Percentiles rank a stretch among this genome's conserved stretches.
Conservation (phyloP, 1,284 basidiomycete species). For the Violaceomyces palustris region DNA sequence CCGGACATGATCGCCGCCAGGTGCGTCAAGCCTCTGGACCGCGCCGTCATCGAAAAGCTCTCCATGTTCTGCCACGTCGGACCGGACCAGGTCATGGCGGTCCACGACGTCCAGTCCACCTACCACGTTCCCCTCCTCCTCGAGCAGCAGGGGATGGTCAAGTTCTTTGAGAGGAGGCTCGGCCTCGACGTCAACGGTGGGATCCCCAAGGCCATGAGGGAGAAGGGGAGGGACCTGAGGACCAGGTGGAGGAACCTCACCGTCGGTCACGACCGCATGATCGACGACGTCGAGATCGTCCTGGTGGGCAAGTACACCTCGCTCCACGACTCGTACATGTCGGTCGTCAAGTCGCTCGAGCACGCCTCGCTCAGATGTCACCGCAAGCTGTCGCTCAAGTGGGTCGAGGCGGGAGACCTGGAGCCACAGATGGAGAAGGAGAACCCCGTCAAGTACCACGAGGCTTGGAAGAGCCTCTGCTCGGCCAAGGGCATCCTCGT, state of each 20-base stretch:
- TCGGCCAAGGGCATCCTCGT: slow-evolving; percentile 60
- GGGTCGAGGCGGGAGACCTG: slow-evolving; percentile 94
- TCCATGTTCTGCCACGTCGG: slow-evolving; percentile 99
- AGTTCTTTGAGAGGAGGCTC: slow-evolving; percentile 76
- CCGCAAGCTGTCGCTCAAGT: slow-evolving; percentile 61
- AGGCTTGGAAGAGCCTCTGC: slow-evolving; percentile 89
- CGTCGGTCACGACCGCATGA: slow-evolving; percentile 79
- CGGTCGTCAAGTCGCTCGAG: slow-evolving; percentile 92
- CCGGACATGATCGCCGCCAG: slow-evolving; percentile 96
- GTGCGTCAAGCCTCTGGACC: slow-evolving; percentile 64
- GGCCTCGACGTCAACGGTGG: slow-evolving; percentile 65
- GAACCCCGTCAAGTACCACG: slow-evolving; percentile 85
- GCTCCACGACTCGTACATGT: slow-evolving; percentile 97
- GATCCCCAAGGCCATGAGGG: slow-evolving; percentile 59
- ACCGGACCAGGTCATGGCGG: slow-evolving; percentile 87
- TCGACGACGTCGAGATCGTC: slow-evolving; percentile 82
- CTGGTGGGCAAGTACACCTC: slow-evolving; percentile 97
- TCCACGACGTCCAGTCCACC: slow-evolving; percentile 92
- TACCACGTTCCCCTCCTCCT: slow-evolving; percentile 95
- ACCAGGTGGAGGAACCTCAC: slow-evolving; percentile 80
- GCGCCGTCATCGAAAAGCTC: slow-evolving; percentile 86
- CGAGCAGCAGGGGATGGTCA: slow-evolving; percentile 82
- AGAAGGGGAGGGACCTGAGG: slow-evolving; percentile 65
- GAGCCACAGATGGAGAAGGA: slow-evolving; percentile 73
- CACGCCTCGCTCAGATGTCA: slow-evolving; percentile 90